Base-by-base conservation (phyloP, 257 asterid genomes). In the Osmanthus fragrans region DNA sequence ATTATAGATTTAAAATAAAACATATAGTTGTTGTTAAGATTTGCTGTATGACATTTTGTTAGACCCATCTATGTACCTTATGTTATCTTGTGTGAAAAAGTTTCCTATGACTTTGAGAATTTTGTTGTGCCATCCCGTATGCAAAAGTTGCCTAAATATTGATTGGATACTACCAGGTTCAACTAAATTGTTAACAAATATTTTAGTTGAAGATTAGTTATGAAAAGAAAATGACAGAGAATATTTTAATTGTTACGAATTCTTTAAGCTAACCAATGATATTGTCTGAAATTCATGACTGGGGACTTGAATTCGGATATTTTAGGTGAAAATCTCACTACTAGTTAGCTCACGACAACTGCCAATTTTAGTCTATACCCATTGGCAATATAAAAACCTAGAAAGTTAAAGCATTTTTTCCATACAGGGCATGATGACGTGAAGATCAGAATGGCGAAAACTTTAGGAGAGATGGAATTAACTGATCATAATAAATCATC, bases 401-500 rank as follows among this genome's bases (percentile, higher is more conserved):
- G 29, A 56, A 58, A 58, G 30, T 58, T 58, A 58, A 63, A 63
- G 18, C 36, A 33, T 74, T 29, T 76, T 73, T 32, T 82, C 76
- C 72, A 72, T 79, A 72, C 87, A 90, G 94, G 91, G 74, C 77
- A 87, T 15, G 84, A 86, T 75, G 82, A 81, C 75, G 89, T 87
- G 70, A 88, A 88, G 88, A 82, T 84, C 83, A 84, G 70, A 47
- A 90, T 90, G 96, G 91, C 89, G 13, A 84, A 76, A 82, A 76
- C 89, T 70, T 77, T 90, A 80, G 88, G 87, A 29, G 96, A 88
- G 77, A 84, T 85, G 85, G 96, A 90, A 80, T 77, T 90, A 77
- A 87, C 92, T 16, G 91, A 88, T 81, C 92, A 87, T 68, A 88
- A 84, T 71, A 90, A 90, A 83, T 80, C 83, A 63, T 85, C 86